Percentiles rank a stretch among this genome's conserved stretches.
Evolutionary conservation across 164 flowering plant species (phyloP).

Genomic region (Aristolochia fimbriata): DNA sequence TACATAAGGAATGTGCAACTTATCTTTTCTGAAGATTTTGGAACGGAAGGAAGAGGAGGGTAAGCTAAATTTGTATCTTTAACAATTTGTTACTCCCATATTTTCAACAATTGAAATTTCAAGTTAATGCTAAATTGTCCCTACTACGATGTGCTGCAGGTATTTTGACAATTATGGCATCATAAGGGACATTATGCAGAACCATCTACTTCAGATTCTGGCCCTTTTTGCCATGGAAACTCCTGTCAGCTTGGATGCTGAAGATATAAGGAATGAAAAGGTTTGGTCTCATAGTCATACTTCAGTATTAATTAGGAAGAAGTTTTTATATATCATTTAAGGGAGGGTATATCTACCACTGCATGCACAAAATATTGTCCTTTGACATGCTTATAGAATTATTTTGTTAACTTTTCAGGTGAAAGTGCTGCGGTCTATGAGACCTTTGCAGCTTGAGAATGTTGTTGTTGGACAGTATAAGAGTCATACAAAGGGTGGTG

Average conservation of each 20-base stretch:
- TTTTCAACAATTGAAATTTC: no score
- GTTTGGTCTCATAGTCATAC: slow-evolving; percentile 16
- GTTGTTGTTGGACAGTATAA: slow-evolving; percentile 86
- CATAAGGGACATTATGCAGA: slow-evolving; percentile 95
- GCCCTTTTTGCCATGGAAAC: slow-evolving; percentile 99
- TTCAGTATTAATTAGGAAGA: no score
- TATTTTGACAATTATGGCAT: slow-evolving; percentile 90
- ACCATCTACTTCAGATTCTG: slow-evolving; percentile 86
- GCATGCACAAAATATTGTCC: no score
- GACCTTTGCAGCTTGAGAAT: slow-evolving; percentile 57
- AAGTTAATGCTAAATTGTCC: no score
- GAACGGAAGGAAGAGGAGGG: slow-evolving; percentile 99
- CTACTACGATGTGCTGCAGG: slow-evolving; percentile 22
- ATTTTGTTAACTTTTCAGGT: slow-evolving; percentile 32
- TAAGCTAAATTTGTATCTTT: slow-evolving; percentile 14
- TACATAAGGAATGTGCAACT: slow-evolving; percentile 86
- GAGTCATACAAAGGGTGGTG: slow-evolving; percentile 70
- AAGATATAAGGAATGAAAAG: slow-evolving; percentile 94
- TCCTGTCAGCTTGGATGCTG: slow-evolving; percentile 89
- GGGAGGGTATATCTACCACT: no score
- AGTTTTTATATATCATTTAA: no score
- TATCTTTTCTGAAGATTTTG: slow-evolving; percentile 92
- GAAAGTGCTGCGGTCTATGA: slow-evolving; percentile 90
- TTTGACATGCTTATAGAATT: no score
- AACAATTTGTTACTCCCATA: neutral